A percentile compares a stretch with the other conserved stretches of the same genome.
Evolutionary conservation across 163 green algal species (phyloP).

Genomic region (Chloroidium sp.): DNA sequence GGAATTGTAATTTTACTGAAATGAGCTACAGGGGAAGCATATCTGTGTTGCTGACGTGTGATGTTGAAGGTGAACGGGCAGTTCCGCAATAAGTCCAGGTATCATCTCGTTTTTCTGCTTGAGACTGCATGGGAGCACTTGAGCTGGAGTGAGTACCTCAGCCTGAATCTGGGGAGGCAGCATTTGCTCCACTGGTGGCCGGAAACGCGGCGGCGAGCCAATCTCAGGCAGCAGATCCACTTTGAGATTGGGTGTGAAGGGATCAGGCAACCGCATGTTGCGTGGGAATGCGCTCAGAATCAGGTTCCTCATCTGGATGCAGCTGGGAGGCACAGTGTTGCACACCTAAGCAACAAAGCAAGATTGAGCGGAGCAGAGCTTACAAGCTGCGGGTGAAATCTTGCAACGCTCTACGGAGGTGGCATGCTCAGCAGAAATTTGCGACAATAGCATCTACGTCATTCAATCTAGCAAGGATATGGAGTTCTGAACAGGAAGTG

Average conservation of each 20-base stretch:
- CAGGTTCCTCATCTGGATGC: slow-evolving; percentile 92
- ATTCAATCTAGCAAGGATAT: too few relatives aligned
- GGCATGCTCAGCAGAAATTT: too few relatives aligned
- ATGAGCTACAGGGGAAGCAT: too few relatives aligned
- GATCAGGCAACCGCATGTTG: slow-evolving; percentile 96
- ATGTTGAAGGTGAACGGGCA: too few relatives aligned
- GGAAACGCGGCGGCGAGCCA: slow-evolving; percentile 55
- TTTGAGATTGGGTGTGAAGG: slow-evolving; percentile 97
- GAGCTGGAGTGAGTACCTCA: background rate
- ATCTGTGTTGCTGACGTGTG: too few relatives aligned
- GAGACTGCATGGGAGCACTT: background rate
- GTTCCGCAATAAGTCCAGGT: too few relatives aligned
- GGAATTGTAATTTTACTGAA: too few relatives aligned
- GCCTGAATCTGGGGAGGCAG: slow-evolving; percentile 53
- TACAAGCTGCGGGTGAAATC: too few relatives aligned
- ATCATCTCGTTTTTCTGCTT: background rate
- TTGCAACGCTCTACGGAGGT: too few relatives aligned
- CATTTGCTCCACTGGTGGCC: slow-evolving; percentile 51
- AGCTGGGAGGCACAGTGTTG: slow-evolving; percentile 81
- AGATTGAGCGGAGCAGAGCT: too few relatives aligned
- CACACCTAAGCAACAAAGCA: slow-evolving; percentile 48
- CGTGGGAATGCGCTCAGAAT: slow-evolving; percentile 93
- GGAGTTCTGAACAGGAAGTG: too few relatives aligned
- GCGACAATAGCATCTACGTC: too few relatives aligned
- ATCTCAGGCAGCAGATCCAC: slow-evolving; percentile 92